Percentiles rank a stretch among this genome's conserved stretches.
Conservation (phyloP, 208 protist species). For the Naegleria fowleri region DNA sequence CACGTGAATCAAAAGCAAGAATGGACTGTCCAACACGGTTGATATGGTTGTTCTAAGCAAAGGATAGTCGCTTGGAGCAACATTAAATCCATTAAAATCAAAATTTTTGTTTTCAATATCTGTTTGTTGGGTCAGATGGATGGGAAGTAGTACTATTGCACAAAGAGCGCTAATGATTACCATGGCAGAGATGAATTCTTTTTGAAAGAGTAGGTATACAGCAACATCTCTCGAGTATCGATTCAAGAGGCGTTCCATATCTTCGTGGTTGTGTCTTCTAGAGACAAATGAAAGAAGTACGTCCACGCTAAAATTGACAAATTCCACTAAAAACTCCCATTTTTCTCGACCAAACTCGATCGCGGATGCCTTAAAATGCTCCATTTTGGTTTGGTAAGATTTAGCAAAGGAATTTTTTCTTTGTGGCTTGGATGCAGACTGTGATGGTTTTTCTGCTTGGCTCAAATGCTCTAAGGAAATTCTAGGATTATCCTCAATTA, state of each 20-base stretch:
- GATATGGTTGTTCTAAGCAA: not conserved
- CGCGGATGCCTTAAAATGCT: not conserved
- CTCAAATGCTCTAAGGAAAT: not conserved
- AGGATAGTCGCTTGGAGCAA: not conserved
- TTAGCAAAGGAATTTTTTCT: not conserved
- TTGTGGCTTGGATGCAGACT: not conserved
- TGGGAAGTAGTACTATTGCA: not conserved
- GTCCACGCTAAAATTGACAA: not conserved
- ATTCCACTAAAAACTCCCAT: not conserved
- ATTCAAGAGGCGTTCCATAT: not conserved
- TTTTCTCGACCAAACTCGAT: not conserved
- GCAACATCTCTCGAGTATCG: conserved; percentile 20
- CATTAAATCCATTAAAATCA: not conserved
- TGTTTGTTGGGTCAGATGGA: not conserved
- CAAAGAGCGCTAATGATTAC: not conserved
- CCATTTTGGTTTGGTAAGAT: not conserved
- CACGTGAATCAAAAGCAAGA: not conserved
- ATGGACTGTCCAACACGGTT: not conserved
- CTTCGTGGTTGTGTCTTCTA: not conserved
- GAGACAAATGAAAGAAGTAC: not conserved
- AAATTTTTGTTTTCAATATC: not conserved
- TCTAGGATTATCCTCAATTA: not conserved
- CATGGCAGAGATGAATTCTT: not conserved
- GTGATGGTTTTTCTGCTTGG: too few species aligned
- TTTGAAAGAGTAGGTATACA: not conserved